These are phyloP conservation scores for Anthracocystis setariae DNA, from an alignment of 1,284 basidiomycete genomes.

Conservation along the genomic window DNA sequence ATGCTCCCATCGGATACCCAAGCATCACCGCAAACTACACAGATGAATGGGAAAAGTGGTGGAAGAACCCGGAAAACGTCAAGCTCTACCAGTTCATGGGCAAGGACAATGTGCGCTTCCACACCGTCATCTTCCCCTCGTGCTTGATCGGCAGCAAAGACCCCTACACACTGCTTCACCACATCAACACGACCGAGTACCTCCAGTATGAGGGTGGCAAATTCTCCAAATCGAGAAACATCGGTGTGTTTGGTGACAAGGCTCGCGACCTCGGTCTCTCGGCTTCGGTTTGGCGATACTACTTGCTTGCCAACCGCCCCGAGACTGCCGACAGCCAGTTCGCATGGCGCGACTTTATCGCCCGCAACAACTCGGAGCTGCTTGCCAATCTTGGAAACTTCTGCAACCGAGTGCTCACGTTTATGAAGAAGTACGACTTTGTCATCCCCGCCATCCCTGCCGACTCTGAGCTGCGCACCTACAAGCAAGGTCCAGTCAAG, in stretches of 20 bases:
- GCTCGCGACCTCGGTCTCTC: conserved; percentile 93
- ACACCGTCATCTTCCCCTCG: conserved; percentile 94
- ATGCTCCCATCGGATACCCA: conserved; percentile 95
- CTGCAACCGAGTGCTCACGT: conserved; percentile 93
- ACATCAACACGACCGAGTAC: conserved; percentile 96
- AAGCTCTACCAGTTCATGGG: conserved; percentile 96
- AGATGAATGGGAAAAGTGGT: conserved; percentile 95
- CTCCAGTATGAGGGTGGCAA: conserved; percentile 99
- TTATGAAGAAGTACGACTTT: conserved; percentile 86
- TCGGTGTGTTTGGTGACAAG: conserved; percentile 96
- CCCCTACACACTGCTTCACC: conserved; percentile 92
- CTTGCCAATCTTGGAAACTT: conserved; percentile 99
- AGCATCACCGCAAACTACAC: conserved; percentile 98
- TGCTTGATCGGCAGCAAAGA: conserved; percentile 89
- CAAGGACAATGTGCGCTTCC: conserved; percentile 86
- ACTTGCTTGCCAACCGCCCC: conserved; percentile 89
- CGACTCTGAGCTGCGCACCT: conserved; percentile 49
- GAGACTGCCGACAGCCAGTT: conserved; percentile 96
- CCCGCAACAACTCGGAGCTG: conserved; percentile 91
- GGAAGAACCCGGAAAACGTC: conserved; percentile 92
- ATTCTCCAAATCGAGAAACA: conserved; percentile 96
- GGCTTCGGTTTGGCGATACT: conserved; percentile 96
- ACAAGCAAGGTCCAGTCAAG: conserved; percentile 38
- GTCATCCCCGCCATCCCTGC: conserved; percentile 72
- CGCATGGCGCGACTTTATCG: conserved; percentile 94